A percentile compares a stretch with the other conserved stretches of the same genome.
Conservation (phyloP, 2,329 filamentous ascomycete genomes). For the Xylariaceae sp. region DNA sequence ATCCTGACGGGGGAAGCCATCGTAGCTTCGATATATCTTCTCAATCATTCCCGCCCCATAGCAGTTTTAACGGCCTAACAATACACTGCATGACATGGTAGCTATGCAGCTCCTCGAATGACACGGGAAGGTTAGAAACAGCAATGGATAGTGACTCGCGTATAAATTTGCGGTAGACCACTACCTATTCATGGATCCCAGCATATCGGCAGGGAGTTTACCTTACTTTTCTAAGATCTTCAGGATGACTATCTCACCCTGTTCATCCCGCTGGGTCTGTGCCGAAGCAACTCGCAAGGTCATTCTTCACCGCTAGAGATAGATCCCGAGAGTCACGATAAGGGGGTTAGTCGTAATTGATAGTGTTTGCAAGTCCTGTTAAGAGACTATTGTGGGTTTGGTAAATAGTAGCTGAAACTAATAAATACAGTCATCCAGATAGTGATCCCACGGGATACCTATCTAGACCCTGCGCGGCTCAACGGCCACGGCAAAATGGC, state of each 20-base stretch:
- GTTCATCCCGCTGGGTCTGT: neutral
- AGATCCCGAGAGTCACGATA: neutral
- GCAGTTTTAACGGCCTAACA: too few species aligned
- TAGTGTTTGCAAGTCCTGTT: neutral
- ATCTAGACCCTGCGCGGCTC: neutral
- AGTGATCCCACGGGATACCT: neutral
- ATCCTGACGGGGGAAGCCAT: too few species aligned
- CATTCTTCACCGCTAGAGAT: neutral
- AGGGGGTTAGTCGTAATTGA: neutral
- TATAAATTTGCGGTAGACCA: neutral
- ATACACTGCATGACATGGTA: too few species aligned
- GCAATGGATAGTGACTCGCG: neutral
- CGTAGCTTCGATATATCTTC: too few species aligned
- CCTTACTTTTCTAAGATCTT: neutral
- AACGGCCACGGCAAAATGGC: neutral
- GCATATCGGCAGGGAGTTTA: neutral
- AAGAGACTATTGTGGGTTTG: neutral
- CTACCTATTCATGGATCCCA: neutral
- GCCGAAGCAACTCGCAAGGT: neutral
- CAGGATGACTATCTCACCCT: neutral
- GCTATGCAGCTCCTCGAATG: too few species aligned
- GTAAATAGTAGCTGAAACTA: neutral
- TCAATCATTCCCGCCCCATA: too few species aligned
- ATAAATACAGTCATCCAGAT: too few species aligned
- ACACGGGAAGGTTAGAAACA: neutral